Evolutionary conservation across 306 rosid species (phyloP).

Genomic region (Alnus glutinosa): DNA sequence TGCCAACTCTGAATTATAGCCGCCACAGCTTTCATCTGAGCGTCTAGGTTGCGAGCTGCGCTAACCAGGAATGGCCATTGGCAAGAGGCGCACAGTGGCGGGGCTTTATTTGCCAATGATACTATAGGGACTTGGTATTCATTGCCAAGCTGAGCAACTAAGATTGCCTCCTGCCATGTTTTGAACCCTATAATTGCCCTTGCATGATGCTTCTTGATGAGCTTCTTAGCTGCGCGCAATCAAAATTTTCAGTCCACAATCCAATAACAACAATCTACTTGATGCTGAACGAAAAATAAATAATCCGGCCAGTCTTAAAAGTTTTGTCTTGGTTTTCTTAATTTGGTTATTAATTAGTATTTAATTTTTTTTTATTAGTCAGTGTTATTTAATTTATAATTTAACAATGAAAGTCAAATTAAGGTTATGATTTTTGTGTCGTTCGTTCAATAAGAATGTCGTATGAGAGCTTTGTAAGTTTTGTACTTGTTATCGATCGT

Average conservation of each 20-base stretch:
- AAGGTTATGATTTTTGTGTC: too few species aligned
- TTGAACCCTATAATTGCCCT: conserved; percentile 17
- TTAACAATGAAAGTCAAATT: too few species aligned
- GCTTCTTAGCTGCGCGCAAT: conserved; percentile 14
- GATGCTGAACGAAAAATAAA: neutral
- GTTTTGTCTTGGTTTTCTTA: too few species aligned
- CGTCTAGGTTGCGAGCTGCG: conserved; percentile 5
- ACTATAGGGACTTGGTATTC: conserved; percentile 14
- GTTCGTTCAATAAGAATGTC: too few species aligned
- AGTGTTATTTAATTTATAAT: too few species aligned
- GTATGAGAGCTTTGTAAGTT: too few species aligned
- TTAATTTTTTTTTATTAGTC: too few species aligned
- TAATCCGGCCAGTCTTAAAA: neutral
- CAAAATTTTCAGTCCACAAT: neutral
- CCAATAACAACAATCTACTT: too few species aligned
- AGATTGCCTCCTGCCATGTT: conserved; percentile 2
- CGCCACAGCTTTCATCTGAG: conserved; percentile 27
- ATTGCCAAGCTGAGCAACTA: conserved; percentile 16
- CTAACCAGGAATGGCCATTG: conserved; percentile 20
- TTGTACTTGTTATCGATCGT: too few species aligned
- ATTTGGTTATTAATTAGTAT: too few species aligned
- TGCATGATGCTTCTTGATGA: neutral
- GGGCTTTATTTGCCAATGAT: conserved; percentile 16
- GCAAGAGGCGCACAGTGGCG: neutral
- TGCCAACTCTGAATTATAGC: conserved; percentile 23